These are phyloP conservation scores for Sistotremastrum suecicum DNA, from an alignment of 768 basidiomycete species.

Conservation along the genomic window DNA sequence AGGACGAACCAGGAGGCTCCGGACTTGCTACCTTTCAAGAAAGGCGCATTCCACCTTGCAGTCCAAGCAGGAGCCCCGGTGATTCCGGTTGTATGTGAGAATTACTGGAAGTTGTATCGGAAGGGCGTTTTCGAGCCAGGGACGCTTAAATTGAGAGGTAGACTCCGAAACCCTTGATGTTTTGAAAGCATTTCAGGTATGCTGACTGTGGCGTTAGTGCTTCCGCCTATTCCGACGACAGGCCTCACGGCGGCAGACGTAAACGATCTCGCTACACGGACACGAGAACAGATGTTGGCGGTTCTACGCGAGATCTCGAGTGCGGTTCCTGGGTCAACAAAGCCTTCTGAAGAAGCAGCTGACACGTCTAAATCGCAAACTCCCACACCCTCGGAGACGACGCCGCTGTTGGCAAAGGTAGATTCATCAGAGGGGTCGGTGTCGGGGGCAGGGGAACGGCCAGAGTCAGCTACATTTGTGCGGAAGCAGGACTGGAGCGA, in stretches of 20 bases:
- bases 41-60: conserved; percentile 95
- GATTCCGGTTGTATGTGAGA: conserved; percentile 84
- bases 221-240: conserved; percentile 75
- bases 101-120: conserved; percentile 81
- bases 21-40: conserved; percentile 81
- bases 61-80: conserved; percentile 84
- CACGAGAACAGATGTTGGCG: conserved; percentile 68
- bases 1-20: conserved; percentile 54
- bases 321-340: conserved; percentile 22
- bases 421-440: neutral
- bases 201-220: conserved; percentile 35
- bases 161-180: neutral
- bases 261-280: conserved; percentile 43
- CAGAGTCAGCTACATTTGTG: conserved; percentile 14
- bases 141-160: conserved; percentile 70
- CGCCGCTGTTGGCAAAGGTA: conserved; percentile 7
- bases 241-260: conserved; percentile 63
- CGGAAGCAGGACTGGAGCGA: conserved; percentile 38
- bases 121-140: conserved; percentile 66
- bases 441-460: neutral
- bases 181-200: conserved; percentile 5
- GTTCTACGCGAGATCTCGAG: conserved; percentile 67
- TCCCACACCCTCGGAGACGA: conserved; percentile 7
- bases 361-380: conserved; percentile 12
- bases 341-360: conserved; percentile 1